A percentile compares a stretch with the other conserved stretches of the same genome.
These are phyloP conservation scores for Triangularia verruculosa DNA, from an alignment of 2,329 filamentous ascomycete genomes.

Conservation along the genomic window DNA sequence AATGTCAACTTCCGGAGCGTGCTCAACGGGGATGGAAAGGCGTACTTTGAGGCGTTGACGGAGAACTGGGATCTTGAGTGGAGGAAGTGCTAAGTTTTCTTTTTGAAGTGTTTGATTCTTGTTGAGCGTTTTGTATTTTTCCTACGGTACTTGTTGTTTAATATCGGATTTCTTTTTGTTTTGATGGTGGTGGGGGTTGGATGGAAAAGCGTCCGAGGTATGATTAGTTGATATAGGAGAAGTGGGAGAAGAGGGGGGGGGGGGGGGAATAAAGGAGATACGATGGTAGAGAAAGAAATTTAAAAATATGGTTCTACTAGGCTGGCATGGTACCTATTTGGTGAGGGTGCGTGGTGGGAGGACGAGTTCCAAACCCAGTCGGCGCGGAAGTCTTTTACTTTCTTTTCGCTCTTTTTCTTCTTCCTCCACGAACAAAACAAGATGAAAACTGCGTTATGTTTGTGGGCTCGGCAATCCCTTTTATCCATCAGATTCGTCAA, in stretches of 20 bases:
- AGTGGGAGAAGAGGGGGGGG: neutral
- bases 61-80: slow-evolving; percentile 39
- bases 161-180: neutral
- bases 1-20: slow-evolving; percentile 43
- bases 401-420: neutral
- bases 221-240: too few species aligned
- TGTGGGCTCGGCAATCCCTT: too few species aligned
- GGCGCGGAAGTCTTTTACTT: neutral
- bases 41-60: slow-evolving; percentile 35
- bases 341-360: neutral
- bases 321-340: neutral
- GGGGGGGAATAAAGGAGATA: neutral
- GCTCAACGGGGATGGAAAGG: slow-evolving; percentile 33
- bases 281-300: neutral
- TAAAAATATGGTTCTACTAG: neutral
- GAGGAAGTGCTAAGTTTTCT: slow-evolving; percentile 32
- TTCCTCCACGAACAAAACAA: too few species aligned
- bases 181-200: neutral
- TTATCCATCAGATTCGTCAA: too few species aligned
- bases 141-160: too few species aligned
- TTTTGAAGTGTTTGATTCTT: neutral
- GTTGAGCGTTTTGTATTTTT: neutral
- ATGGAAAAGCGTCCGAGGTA: too few species aligned
- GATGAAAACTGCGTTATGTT: too few species aligned
- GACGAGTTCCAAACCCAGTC: neutral